These are phyloP conservation scores for Polyporus arcularius DNA, from an alignment of 768 basidiomycete species.

Conservation along the genomic window DNA sequence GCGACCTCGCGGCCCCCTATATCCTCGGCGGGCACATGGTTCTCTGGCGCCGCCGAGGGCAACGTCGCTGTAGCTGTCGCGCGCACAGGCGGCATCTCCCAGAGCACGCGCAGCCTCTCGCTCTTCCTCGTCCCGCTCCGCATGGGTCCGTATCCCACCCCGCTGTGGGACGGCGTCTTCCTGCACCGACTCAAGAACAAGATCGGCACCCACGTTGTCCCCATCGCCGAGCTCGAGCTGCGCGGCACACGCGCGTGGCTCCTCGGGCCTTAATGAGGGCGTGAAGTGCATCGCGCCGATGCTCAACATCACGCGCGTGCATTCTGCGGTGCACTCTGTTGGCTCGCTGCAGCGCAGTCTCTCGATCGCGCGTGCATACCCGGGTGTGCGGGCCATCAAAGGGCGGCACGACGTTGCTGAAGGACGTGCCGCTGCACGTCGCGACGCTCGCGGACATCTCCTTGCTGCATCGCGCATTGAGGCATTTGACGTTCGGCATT, in stretches of 20 bases:
- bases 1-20: constrained; percentile 49
- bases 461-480: constrained; percentile 64
- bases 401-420: constrained; percentile 49
- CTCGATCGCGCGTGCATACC: constrained; percentile 64
- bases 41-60: constrained; percentile 80
- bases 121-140: constrained; percentile 72
- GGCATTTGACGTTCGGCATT: constrained; percentile 69
- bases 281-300: constrained; percentile 71
- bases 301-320: constrained; percentile 75
- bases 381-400: constrained; percentile 57
- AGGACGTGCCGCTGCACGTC: constrained; percentile 62
- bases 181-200: constrained; percentile 80
- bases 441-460: constrained; percentile 60
- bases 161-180: constrained; percentile 55
- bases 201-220: constrained; percentile 75
- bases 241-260: constrained; percentile 42
- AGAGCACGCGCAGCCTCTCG: constrained; percentile 67
- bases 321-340: constrained; percentile 53
- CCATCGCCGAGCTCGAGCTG: constrained; percentile 79
- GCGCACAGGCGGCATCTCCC: constrained; percentile 56
- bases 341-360: constrained; percentile 64
- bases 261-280: constrained; percentile 38
- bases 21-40: constrained; percentile 75
- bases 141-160: constrained; percentile 19
- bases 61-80: constrained; percentile 72